phyloP scores from a whole-genome alignment of 768 basidiomycete genomes.

The Neoboletus brunneissimus region DNA sequence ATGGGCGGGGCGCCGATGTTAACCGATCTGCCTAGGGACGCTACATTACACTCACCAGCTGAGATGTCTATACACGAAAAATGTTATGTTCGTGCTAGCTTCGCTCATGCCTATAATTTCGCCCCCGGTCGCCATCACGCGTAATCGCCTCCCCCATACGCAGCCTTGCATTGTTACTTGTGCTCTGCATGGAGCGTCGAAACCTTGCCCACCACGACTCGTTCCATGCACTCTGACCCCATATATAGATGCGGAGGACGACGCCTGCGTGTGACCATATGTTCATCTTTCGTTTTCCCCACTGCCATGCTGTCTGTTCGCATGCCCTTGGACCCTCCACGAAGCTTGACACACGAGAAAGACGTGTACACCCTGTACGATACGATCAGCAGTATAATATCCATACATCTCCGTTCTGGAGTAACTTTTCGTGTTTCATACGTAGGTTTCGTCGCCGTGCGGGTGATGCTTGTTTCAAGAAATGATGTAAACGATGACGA shows the following conservation, averaged over 20 bases:
- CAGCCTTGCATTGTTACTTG: slow-evolving; percentile 10
- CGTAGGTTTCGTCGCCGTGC: not conserved
- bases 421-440: slow-evolving; percentile 3
- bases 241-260: slow-evolving; percentile 22
- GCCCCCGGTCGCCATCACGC: slow-evolving; percentile 11
- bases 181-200: slow-evolving; percentile 5
- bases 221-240: slow-evolving; percentile 8
- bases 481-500: slow-evolving; percentile 12
- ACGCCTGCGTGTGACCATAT: slow-evolving; percentile 19
- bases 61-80: slow-evolving; percentile 22
- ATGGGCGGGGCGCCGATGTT: not conserved
- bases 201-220: not conserved
- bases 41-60: slow-evolving; percentile 12
- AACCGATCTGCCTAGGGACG: slow-evolving; percentile 12
- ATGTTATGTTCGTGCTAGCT: slow-evolving; percentile 18
- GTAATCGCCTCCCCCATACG: slow-evolving; percentile 9
- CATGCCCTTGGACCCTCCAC: slow-evolving; percentile 18
- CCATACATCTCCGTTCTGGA: slow-evolving; percentile 12
- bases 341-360: slow-evolving; percentile 13
- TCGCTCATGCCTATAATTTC: slow-evolving; percentile 17
- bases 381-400: slow-evolving; percentile 26
- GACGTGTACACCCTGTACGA: slow-evolving; percentile 29
- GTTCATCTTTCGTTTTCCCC: slow-evolving; percentile 18
- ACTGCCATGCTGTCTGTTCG: slow-evolving; percentile 12
- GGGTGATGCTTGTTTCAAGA: not conserved